Evolutionary conservation across 371 early-diverging fungal genomes (phyloP).

Genomic region (Amoeboradix gromovi): DNA sequence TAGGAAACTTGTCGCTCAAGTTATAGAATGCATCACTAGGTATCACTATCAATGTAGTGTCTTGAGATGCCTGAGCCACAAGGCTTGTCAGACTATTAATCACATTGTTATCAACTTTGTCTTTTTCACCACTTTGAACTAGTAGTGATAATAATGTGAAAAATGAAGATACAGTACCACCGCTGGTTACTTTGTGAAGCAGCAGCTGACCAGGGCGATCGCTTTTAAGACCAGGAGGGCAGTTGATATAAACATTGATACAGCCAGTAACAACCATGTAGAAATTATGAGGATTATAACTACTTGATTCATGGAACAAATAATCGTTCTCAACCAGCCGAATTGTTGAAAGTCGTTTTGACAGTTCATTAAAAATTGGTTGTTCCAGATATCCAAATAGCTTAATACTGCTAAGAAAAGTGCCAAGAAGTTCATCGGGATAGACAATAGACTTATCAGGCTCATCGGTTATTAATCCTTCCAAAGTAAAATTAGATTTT

Average conservation of each 20-base stretch:
- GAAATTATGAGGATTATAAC: not conserved
- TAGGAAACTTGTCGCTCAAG: constrained; percentile 59
- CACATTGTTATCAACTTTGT: not conserved
- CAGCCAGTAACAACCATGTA: not conserved
- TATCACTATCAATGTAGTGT: constrained; percentile 71
- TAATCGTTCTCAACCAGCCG: not conserved
- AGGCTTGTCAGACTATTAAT: constrained; percentile 5
- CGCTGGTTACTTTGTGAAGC: not conserved
- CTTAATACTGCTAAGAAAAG: constrained; percentile 57
- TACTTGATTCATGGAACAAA: not conserved
- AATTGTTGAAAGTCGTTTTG: constrained; percentile 17
- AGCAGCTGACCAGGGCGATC: not conserved
- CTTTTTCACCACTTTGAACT: not conserved
- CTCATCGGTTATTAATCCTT: not conserved
- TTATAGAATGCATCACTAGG: constrained; percentile 72
- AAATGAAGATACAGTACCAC: not conserved
- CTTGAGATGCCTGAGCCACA: constrained; percentile 46
- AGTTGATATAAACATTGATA: not conserved
- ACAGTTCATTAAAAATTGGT: constrained; percentile 77
- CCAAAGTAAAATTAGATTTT: not conserved
- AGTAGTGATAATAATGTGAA: not conserved
- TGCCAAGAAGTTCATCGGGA: constrained; percentile 50
- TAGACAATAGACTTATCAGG: constrained; percentile 10
- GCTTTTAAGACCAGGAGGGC: not conserved
- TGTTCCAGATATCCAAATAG: constrained; percentile 89